phyloP scores from a whole-genome alignment of 2,329 filamentous ascomycete species.

The Nannizziopsis barbatae region DNA sequence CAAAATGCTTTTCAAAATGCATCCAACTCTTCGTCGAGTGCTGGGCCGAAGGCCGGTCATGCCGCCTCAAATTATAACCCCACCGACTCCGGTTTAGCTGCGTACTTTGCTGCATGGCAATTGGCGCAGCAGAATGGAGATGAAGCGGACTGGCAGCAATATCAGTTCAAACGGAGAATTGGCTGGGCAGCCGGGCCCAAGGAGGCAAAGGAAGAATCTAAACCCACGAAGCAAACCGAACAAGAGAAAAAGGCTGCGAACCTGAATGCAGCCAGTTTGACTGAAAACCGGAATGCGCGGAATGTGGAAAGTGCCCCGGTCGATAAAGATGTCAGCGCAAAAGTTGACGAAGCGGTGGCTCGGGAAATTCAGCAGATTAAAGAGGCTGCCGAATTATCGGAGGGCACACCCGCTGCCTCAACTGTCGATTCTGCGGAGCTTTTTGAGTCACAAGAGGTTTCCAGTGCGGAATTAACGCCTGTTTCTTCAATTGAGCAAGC shows the following conservation, averaged over 20 bases:
- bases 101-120: slow-evolving; percentile 85
- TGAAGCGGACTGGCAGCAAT: slow-evolving; percentile 81
- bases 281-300: slow-evolving; percentile 51
- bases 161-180: slow-evolving; percentile 76
- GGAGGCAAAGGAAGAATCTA: slow-evolving; percentile 25
- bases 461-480: slow-evolving; percentile 20
- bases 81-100: slow-evolving; percentile 61
- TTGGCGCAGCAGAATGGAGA: slow-evolving; percentile 57
- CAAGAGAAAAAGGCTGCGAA: slow-evolving; percentile 13
- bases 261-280: slow-evolving; percentile 39
- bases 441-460: slow-evolving; percentile 11
- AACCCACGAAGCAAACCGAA: slow-evolving; percentile 17
- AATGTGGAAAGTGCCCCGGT: slow-evolving; percentile 41
- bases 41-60: slow-evolving; percentile 47
- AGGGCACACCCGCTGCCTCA: slow-evolving; percentile 24
- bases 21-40: slow-evolving; percentile 37
- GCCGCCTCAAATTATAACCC: slow-evolving; percentile 41
- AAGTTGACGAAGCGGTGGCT: slow-evolving; percentile 75
- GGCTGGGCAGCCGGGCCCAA: slow-evolving; percentile 61
- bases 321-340: slow-evolving; percentile 49
- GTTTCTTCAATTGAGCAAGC: slow-evolving; percentile 21
- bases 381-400: slow-evolving; percentile 40
- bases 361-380: slow-evolving; percentile 56
- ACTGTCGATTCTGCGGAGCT: slow-evolving; percentile 18
- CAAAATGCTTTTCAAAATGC: slow-evolving; percentile 64